Base-by-base conservation (phyloP, 441 rosid genomes). In the Viola pubescens region DNA sequence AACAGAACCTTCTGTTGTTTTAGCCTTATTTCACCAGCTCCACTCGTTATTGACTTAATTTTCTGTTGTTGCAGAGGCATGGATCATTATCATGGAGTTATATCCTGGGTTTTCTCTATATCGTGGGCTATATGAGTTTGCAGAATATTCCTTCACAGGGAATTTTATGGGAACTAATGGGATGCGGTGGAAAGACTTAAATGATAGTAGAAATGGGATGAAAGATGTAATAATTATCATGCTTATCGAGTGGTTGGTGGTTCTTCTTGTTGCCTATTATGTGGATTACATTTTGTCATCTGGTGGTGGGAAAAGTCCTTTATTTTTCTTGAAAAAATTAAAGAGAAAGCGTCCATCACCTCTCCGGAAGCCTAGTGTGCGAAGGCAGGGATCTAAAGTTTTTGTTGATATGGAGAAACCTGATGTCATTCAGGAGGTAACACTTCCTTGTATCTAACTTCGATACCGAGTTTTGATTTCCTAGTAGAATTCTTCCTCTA, bases 401-500 rank as follows among this genome's bases (percentile, higher is more conserved):
- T 74, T 79, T 52, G 77, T 88, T 60, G 77, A 84, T 69, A 73
- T 90, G 82, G 97, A 90, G 40, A 88, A 88, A 67, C 74, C 83
- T 46, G 99, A 94, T 73, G 91, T 90, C 66, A 54, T 57, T 64
- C 90, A 82, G 77, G 97, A 94, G 97, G 99, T 90, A 82, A 68
- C 14, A 5, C 14, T 64, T 64, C 65, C 69, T 55, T 44, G 37
- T 54, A 42, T 57, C 44, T 58, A 9, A 12, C 64, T 14, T 56
- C 6, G 6, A n/a, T n/a, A n/a, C n/a, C n/a, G n/a, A n/a, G n/a
- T n/a, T n/a, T n/a, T n/a, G n/a, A 8, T 34, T 49, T 56, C 59
- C 14, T 60, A n/a, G 49, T 11, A 6, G 52, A 16, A 12, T 40
- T 11, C 55, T 13, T n/a, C 7, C 9, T 41, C 41, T 26, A 10